A percentile compares a stretch with the other conserved stretches of the same genome.
Evolutionary conservation across 768 basidiomycete species (phyloP).

Genomic region (Tylopilus vinaceipallidus): DNA sequence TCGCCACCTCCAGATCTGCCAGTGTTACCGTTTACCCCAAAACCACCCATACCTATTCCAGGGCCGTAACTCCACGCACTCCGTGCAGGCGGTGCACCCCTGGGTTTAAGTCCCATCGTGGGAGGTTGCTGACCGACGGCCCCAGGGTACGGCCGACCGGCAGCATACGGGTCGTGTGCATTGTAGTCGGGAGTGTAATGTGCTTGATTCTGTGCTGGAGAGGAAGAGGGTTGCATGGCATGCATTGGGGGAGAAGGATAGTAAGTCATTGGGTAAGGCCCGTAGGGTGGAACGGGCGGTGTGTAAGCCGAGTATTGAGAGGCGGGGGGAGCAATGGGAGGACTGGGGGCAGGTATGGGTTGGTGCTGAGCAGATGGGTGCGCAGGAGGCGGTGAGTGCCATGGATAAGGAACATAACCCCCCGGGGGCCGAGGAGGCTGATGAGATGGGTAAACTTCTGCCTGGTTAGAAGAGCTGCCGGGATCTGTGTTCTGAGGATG

Average conservation of each 20-base stretch:
- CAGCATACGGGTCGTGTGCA: slow-evolving; percentile 24
- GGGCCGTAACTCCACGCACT: slow-evolving; percentile 72
- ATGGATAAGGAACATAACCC: slow-evolving; percentile 31
- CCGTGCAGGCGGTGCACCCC: slow-evolving; percentile 42
- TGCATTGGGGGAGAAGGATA: slow-evolving; percentile 33
- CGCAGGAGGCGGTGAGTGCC: slow-evolving; percentile 36
- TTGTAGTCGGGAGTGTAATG: slow-evolving; percentile 32
- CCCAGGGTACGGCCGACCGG: slow-evolving; percentile 28
- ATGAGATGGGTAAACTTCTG: slow-evolving; percentile 34
- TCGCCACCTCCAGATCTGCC: slow-evolving; percentile 38
- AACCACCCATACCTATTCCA: slow-evolving; percentile 52
- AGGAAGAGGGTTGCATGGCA: slow-evolving; percentile 25
- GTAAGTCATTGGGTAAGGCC: slow-evolving; percentile 35
- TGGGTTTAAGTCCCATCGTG: slow-evolving; percentile 24
- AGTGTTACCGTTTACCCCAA: slow-evolving; percentile 29
- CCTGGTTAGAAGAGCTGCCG: slow-evolving; percentile 22
- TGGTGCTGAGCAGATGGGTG: slow-evolving; percentile 42
- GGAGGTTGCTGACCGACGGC: slow-evolving; percentile 31
- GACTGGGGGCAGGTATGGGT: slow-evolving; percentile 31
- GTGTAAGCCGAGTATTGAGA: slow-evolving; percentile 34
- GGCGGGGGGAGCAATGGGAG: slow-evolving; percentile 29
- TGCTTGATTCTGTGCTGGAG: slow-evolving; percentile 25
- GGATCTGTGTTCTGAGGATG: slow-evolving; percentile 44
- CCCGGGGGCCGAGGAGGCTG: slow-evolving; percentile 33
- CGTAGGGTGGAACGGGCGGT: slow-evolving; percentile 32